A percentile compares a stretch with the other conserved stretches of the same genome.
Evolutionary conservation across 106 monocot genomes (phyloP).

Genomic region (Agapanthus africanus): DNA sequence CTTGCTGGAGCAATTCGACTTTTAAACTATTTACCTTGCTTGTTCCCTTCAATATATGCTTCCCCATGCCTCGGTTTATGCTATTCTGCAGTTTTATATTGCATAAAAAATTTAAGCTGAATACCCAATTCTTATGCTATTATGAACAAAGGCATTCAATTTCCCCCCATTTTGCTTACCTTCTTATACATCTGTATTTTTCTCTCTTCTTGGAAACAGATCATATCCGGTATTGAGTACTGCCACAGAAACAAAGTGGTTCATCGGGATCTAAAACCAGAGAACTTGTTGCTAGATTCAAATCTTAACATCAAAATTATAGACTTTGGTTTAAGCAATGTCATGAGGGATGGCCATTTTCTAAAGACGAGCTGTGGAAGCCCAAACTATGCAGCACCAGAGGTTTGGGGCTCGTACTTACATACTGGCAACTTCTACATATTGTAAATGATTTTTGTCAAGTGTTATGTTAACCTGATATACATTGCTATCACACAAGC

Average conservation of each 20-base stretch:
- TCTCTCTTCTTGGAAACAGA: constrained; percentile 7
- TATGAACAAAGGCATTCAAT: neutral
- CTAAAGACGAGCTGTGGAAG: constrained; percentile 23
- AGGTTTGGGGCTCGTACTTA: neutral
- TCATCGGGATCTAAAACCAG: constrained; percentile 24
- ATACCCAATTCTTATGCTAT: neutral
- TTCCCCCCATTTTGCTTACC: neutral
- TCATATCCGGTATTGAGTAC: constrained; percentile 18
- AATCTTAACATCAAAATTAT: constrained; percentile 14
- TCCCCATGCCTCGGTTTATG: too few relatives aligned
- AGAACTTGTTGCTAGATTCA: constrained; percentile 19
- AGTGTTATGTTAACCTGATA: too few relatives aligned
- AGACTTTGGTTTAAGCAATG: constrained; percentile 24
- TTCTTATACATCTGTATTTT: neutral
- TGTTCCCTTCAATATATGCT: too few relatives aligned
- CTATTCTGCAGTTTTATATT: too few relatives aligned
- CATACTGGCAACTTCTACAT: neutral
- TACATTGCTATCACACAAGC: too few relatives aligned
- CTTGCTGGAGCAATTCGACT: too few relatives aligned
- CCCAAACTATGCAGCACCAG: constrained; percentile 26
- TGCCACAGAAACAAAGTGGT: constrained; percentile 17
- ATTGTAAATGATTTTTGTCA: neutral
- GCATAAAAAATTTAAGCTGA: neutral
- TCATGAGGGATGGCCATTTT: constrained; percentile 22
- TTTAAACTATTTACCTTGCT: too few relatives aligned